Evolutionary conservation across 345 rosid genomes (phyloP), one percentile per base, ranked within the genome.

Genomic region (Leavenworthia alabamica): DNA sequence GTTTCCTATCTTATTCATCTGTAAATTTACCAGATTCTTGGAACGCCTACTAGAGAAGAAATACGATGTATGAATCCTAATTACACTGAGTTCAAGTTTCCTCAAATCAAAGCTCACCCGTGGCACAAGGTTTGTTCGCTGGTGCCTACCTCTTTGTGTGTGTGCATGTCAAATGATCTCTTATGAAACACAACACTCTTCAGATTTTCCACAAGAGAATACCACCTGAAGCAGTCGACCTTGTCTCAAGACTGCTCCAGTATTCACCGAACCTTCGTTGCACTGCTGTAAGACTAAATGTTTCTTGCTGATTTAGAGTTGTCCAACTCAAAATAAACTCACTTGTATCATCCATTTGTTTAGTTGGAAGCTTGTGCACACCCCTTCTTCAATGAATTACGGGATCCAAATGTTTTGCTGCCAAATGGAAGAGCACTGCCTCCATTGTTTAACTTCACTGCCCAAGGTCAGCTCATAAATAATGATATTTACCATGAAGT

Each of bases 331-430:
- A 44, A 16, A 36, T 36, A 49, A 49, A n/a, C n/a, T n/a, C 39
- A 4, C 13, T 0, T 56, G 17, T 26, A n/a, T n/a, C n/a, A 6
- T 17, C 4, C 26, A 17, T 71, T 6, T 55, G 32, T 67, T 55
- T 78, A 94, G 99, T 64, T 90, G 86, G 97, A 90, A 76, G 99
- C 96, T 44, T 94, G 99, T 73, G 90, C 96, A 10, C 99, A 94
- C 58, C 86, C 96, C 5, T 94, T 94, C 86, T 94, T 94, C 23
- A 82, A 94, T 75, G 89, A 83, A 66, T 59, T 94, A 75, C 73
- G 99, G 73, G 77, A 86, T 15, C 96, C 97, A 8, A 78, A 73
- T 73, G 67, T 83, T 22, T 71, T 84, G 68, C 81, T 94, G 79
- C 97, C 97, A 46, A 88, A 83, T 26, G 99, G 96, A 14, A 85